Evolutionary conservation across 2,329 filamentous ascomycete species (phyloP).

Genomic region (Blumeria hordei): DNA sequence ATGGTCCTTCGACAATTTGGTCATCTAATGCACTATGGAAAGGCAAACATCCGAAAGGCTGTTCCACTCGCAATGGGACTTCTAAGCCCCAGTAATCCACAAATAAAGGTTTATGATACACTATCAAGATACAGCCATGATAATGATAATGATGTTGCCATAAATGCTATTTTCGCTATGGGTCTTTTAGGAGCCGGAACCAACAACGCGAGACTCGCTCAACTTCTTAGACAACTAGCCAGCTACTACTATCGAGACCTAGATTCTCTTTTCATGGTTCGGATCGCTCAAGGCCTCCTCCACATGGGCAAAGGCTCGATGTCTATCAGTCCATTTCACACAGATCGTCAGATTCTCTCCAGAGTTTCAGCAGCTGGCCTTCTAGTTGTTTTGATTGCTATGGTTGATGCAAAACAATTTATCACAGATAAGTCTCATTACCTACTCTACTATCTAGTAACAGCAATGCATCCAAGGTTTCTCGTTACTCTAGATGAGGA

Average conservation of each 20-base stretch:
- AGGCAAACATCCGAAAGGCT: slow-evolving; percentile 86
- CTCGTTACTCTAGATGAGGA: slow-evolving; percentile 89
- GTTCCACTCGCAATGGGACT: slow-evolving; percentile 93
- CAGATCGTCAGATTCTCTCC: slow-evolving; percentile 85
- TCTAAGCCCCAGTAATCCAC: slow-evolving; percentile 89
- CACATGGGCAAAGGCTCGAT: slow-evolving; percentile 99
- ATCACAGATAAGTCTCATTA: slow-evolving; percentile 51
- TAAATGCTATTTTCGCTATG: slow-evolving; percentile 99
- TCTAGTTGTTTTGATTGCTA: slow-evolving; percentile 68
- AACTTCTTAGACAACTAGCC: slow-evolving; percentile 78
- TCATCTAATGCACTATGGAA: slow-evolving; percentile 97
- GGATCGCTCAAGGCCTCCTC: slow-evolving; percentile 86
- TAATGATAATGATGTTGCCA: slow-evolving; percentile 91
- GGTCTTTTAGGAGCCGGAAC: slow-evolving; percentile 88
- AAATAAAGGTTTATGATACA: slow-evolving; percentile 99
- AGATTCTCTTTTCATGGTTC: slow-evolving; percentile 95
- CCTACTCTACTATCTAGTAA: slow-evolving; percentile 89
- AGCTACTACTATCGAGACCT: slow-evolving; percentile 97
- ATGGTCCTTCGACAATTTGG: slow-evolving; percentile 97
- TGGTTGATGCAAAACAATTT: slow-evolving; percentile 88
- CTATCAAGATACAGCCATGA: slow-evolving; percentile 94
- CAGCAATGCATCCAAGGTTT: slow-evolving; percentile 92
- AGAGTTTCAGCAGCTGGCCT: slow-evolving; percentile 75
- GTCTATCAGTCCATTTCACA: slow-evolving; percentile 95
- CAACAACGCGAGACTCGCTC: slow-evolving; percentile 89